These are phyloP conservation scores for Ustilago vetiveriae DNA, from an alignment of 1,284 basidiomycete genomes.

Conservation along the genomic window DNA sequence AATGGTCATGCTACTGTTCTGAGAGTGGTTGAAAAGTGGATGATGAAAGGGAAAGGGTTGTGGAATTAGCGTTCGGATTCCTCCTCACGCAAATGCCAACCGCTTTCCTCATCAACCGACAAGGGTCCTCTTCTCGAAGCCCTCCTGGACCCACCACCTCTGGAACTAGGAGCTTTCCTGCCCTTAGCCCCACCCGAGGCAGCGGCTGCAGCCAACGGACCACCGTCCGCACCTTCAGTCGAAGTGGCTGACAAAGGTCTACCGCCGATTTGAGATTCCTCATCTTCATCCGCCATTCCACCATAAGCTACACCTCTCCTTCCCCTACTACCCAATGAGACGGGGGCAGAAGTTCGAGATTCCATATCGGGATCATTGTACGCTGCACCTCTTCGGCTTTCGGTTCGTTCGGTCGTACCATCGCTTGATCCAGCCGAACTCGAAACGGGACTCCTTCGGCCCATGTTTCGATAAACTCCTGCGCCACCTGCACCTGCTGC, in stretches of 20 bases:
- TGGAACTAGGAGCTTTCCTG: slow-evolving; percentile 5
- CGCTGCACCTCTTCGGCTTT: slow-evolving; percentile 48
- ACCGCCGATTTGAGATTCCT: slow-evolving; percentile 34
- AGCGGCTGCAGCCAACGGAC: slow-evolving; percentile 36
- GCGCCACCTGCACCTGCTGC: slow-evolving; percentile 18
- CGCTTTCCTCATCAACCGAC: slow-evolving; percentile 46
- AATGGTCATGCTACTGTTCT: background rate
- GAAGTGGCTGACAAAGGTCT: slow-evolving; percentile 10
- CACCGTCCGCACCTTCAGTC: slow-evolving; percentile 10
- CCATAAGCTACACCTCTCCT: slow-evolving; percentile 51
- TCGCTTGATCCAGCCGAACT: slow-evolving; percentile 13
- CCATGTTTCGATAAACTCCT: slow-evolving; percentile 15
- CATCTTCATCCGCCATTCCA: slow-evolving; percentile 43
- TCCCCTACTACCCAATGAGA: slow-evolving; percentile 50
- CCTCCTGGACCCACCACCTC: slow-evolving; percentile 24
- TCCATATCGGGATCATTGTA: slow-evolving; percentile 57
- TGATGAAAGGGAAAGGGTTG: background rate
- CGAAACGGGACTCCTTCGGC: slow-evolving; percentile 13
- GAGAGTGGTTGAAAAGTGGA: background rate
- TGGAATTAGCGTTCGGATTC: slow-evolving; percentile 22
- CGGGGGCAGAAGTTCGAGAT: slow-evolving; percentile 31
- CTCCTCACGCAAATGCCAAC: slow-evolving; percentile 50
- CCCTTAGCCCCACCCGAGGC: slow-evolving; percentile 20
- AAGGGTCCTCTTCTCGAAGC: slow-evolving; percentile 16
- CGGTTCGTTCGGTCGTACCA: background rate